A percentile compares a stretch with the other conserved stretches of the same genome.
Conservation (phyloP, 164 flowering plant genomes). For the Litsea cubeba region DNA sequence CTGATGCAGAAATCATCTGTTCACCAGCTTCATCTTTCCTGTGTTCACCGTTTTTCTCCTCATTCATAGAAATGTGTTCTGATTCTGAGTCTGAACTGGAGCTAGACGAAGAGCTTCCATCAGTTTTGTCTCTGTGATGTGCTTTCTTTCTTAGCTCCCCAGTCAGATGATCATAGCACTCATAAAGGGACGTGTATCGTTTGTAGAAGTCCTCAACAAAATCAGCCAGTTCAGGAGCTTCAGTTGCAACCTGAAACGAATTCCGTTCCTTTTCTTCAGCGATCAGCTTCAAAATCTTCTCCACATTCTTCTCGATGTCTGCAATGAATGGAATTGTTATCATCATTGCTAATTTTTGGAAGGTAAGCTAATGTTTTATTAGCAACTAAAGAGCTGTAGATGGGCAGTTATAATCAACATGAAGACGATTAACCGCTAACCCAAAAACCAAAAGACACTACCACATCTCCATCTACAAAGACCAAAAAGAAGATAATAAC, state of each 20-base stretch:
- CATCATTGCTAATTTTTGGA: neutral
- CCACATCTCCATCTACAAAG: neutral
- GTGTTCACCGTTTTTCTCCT: slow-evolving; percentile 4
- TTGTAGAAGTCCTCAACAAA: slow-evolving; percentile 11
- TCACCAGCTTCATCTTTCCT: slow-evolving; percentile 3
- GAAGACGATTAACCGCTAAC: neutral
- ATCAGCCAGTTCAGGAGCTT: slow-evolving; percentile 3
- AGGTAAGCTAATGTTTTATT: neutral
- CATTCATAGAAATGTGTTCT: slow-evolving; percentile 26
- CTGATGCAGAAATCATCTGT: neutral
- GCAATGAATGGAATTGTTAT: slow-evolving; percentile 2
- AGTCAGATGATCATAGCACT: slow-evolving; percentile 25
- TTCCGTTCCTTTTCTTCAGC: slow-evolving; percentile 6
- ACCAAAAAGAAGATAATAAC: neutral
- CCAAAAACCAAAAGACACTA: neutral
- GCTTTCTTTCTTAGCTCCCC: slow-evolving; percentile 15
- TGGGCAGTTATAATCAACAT: neutral
- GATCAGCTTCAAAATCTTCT: slow-evolving; percentile 11
- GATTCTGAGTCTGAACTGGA: slow-evolving; percentile 41
- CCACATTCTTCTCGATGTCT: slow-evolving; percentile 11
- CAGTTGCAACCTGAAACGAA: slow-evolving; percentile 4
- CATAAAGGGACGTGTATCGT: slow-evolving; percentile 7
- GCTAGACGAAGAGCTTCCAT: slow-evolving; percentile 20
- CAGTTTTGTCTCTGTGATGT: slow-evolving; percentile 12
- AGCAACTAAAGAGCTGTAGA: neutral